phyloP scores from a whole-genome alignment of 2,329 filamentous ascomycete genomes.

The Ceratocystiopsis minuta region DNA sequence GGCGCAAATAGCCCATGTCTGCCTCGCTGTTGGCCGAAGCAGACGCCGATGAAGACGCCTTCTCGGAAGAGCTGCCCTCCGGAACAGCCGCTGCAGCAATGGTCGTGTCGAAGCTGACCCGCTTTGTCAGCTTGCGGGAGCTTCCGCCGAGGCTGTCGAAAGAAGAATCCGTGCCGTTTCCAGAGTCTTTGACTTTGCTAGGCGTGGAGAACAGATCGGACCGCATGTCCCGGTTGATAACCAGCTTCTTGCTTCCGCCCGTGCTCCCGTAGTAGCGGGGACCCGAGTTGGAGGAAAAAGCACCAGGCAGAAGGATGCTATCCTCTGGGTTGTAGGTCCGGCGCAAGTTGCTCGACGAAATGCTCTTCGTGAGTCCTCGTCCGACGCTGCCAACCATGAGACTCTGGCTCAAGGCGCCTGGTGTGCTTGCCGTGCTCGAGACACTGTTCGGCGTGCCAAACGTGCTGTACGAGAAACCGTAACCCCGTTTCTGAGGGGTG shows the following conservation, averaged over 20 bases:
- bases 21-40: slow-evolving; percentile 27
- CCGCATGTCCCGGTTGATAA: slow-evolving; percentile 75
- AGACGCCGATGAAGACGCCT: background rate
- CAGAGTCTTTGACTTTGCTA: slow-evolving; percentile 28
- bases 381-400: slow-evolving; percentile 49
- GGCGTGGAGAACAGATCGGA: slow-evolving; percentile 51
- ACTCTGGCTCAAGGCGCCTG: slow-evolving; percentile 44
- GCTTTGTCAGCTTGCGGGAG: slow-evolving; percentile 51
- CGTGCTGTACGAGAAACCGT: slow-evolving; percentile 83
- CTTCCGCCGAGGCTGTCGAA: slow-evolving; percentile 19
- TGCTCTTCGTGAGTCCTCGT: slow-evolving; percentile 62
- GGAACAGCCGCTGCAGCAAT: slow-evolving; percentile 21
- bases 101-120: slow-evolving; percentile 76
- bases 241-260: slow-evolving; percentile 69
- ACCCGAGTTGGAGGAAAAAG: slow-evolving; percentile 53
- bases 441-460: slow-evolving; percentile 67
- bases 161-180: background rate
- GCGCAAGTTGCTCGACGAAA: slow-evolving; percentile 73
- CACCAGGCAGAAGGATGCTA: slow-evolving; percentile 70
- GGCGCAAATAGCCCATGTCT: slow-evolving; percentile 41
- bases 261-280: slow-evolving; percentile 47
- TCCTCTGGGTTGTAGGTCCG: slow-evolving; percentile 68
- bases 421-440: slow-evolving; percentile 50
- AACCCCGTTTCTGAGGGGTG: slow-evolving; percentile 74
- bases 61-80: slow-evolving; percentile 7